Conservation (phyloP, 2,329 filamentous ascomycete species). For the Diplodia intermedia region DNA sequence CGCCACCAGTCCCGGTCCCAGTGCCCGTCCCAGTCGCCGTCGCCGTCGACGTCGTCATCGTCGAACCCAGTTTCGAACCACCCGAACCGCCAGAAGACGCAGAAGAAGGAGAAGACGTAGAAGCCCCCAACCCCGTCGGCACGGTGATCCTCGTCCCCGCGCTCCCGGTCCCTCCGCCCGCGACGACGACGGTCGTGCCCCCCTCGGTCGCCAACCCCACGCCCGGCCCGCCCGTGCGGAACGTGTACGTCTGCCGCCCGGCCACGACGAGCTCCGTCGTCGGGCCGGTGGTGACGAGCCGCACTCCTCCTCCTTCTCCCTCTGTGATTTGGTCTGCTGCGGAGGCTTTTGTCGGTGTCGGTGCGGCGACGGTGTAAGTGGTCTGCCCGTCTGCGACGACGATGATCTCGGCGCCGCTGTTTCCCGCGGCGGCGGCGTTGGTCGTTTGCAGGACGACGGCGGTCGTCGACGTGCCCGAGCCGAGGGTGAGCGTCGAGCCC, state of each 20-base stretch:
- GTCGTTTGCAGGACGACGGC: conserved; percentile 35
- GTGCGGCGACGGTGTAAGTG: conserved; percentile 14
- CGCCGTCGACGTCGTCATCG: conserved; percentile 3
- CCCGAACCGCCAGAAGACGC: not conserved
- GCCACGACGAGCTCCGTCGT: conserved; percentile 8
- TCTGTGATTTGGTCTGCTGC: not conserved
- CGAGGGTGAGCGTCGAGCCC: conserved; percentile 41
- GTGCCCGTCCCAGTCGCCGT: conserved; percentile 31
- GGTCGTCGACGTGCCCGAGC: conserved; percentile 37
- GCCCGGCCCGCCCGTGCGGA: conserved; percentile 10
- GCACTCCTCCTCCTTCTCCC: not conserved
- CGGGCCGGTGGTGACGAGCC: not conserved
- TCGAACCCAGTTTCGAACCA: not conserved
- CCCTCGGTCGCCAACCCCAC: not conserved
- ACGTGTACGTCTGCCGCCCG: not conserved
- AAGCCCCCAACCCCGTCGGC: conserved; percentile 29
- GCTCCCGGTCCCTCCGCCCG: not conserved
- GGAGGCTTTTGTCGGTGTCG: not conserved
- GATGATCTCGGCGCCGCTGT: not conserved
- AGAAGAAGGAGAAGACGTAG: not conserved
- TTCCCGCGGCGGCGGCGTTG: not conserved
- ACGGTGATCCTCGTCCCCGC: not conserved
- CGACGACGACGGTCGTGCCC: conserved; percentile 6
- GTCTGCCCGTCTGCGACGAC: conserved; percentile 12
- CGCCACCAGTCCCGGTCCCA: conserved; percentile 29